Evolutionary conservation across 106 monocot species (phyloP).

Genomic region (Dioscorea alata): DNA sequence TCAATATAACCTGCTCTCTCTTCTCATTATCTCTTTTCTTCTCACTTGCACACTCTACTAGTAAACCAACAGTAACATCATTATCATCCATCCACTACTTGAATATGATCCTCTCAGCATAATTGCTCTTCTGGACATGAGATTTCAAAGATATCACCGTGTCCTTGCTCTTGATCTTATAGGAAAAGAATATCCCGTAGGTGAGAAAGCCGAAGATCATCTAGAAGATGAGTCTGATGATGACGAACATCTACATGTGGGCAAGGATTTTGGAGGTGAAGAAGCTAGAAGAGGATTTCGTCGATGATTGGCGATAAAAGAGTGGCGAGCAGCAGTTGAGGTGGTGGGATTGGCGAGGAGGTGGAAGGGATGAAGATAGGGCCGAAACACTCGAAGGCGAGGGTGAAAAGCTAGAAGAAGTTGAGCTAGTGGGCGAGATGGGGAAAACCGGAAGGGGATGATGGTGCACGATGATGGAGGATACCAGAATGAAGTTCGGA

Average conservation of each 20-base stretch:
- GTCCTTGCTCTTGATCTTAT: constrained; percentile 70
- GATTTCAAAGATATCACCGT: constrained; percentile 49
- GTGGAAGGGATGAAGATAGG: constrained; percentile 3
- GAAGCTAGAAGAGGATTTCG: neutral
- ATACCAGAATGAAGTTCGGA: constrained; percentile 44
- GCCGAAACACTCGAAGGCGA: constrained; percentile 25
- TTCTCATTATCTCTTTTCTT: no score
- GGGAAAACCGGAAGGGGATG: constrained; percentile 23
- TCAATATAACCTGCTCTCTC: no score
- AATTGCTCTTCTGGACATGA: constrained; percentile 50
- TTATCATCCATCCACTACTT: constrained; percentile 59
- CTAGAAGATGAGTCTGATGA: constrained; percentile 32
- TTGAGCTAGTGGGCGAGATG: constrained; percentile 47
- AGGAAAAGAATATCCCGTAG: constrained; percentile 58
- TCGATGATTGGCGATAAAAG: constrained; percentile 3
- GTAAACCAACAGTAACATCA: no score
- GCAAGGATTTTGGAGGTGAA: no score
- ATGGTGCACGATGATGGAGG: constrained; percentile 20
- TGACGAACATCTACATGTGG: constrained; percentile 35
- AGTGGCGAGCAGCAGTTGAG: constrained; percentile 13
- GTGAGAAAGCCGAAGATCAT: constrained; percentile 42
- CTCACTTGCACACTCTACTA: no score
- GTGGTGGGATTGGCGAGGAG: constrained; percentile 23
- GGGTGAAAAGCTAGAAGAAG: constrained; percentile 36
- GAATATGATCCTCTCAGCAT: constrained; percentile 57